These are phyloP conservation scores for Mycena capillaripes DNA, from an alignment of 768 basidiomycete genomes.

Conservation along the genomic window DNA sequence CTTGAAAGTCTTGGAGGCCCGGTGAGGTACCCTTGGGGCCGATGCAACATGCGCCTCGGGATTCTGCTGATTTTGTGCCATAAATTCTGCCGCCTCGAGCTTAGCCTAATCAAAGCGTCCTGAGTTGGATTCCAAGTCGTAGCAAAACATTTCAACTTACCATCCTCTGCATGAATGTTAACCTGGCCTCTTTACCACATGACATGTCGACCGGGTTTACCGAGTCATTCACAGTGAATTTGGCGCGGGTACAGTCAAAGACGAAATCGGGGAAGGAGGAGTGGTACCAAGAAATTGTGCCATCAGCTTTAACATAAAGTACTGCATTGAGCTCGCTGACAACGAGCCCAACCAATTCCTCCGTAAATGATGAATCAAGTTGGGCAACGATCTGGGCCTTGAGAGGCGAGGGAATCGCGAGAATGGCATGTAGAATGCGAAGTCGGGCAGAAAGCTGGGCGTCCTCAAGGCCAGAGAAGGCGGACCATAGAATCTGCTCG, in stretches of 20 bases:
- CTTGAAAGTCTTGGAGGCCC: not conserved
- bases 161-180: not conserved
- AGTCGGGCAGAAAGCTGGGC: not conserved
- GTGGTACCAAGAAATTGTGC: slow-evolving; percentile 38
- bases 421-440: not conserved
- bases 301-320: slow-evolving; percentile 35
- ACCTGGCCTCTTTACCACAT: slow-evolving; percentile 21
- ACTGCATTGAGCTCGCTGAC: slow-evolving; percentile 36
- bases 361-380: too few species aligned
- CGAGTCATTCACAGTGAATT: not conserved
- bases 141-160: not conserved
- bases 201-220: not conserved
- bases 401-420: not conserved
- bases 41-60: not conserved
- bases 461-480: not conserved
- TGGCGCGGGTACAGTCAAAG: slow-evolving; percentile 28
- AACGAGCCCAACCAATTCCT: too few species aligned
- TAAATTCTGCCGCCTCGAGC: not conserved
- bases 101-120: not conserved
- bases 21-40: not conserved
- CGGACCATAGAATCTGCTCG: not conserved
- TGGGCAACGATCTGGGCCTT: not conserved
- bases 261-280: slow-evolving; percentile 42
- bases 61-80: not conserved
- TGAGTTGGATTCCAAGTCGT: not conserved